Base-by-base conservation (phyloP, 441 rosid species). In the Arabidopsis hybrid region DNA sequence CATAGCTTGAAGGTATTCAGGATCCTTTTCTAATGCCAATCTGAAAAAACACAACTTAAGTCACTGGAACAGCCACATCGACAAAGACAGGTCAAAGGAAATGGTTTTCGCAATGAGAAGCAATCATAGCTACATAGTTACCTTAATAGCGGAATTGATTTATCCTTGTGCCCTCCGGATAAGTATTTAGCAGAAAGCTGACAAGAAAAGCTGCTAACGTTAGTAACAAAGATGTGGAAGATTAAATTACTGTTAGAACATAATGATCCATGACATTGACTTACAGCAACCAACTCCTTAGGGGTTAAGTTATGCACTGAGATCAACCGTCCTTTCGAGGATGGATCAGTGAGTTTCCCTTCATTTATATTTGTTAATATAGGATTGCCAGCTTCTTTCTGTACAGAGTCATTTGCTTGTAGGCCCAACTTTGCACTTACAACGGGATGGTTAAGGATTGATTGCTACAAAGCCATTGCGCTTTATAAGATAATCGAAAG, bases 21-120 rank as follows among this genome's bases (percentile, higher is more conserved):
- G 94, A 73, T 91, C 95, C 69, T 90, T 95, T 32, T 81, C 79
- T 59, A 95, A 83, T 42, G 97, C 93, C 75, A 86, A 70, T 78
- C 98, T 93, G 85, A 71, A 7, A 49, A 17, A 13, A 36, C 34
- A 64, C 9, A 70, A 40, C 26, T 21, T 21, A 21, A 21, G 26
- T 5, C 66, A 42, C 42, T 58, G 4, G 57, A 58, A 76, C 62
- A 70, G 45, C 21, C 35, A 21, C 26, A 21, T 21, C 26, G 26
- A 21, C 26, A 21, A 21, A 21, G 26, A 21, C 26, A 21, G 26
- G 26, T 21, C 26, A 21, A 34, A 55, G 43, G 46, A 53, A 42
- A 17, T 16, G 8, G 11, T 65, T 45, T 46, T 14, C 36, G 1
- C 11, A 8, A 46, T 55, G 50, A 65, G 18, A 36, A 65, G 43